Evolutionary conservation across 371 early-diverging fungal genomes (phyloP).

Genomic region (Rhizopus stolonifer): DNA sequence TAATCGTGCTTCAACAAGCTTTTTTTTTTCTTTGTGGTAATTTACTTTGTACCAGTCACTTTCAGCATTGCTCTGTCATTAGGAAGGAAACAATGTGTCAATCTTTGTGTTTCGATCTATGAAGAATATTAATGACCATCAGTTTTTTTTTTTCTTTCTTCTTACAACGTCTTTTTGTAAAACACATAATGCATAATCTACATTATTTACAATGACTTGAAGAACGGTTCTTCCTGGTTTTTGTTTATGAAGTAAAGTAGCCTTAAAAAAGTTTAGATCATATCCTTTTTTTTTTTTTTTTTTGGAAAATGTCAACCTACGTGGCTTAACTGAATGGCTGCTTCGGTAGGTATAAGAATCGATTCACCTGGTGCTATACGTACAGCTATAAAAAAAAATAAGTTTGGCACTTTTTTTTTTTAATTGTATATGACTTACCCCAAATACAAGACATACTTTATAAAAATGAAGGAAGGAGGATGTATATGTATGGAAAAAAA

Average conservation of each 20-base stretch:
- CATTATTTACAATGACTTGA: conserved; percentile 7
- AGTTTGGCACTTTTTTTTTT: neutral
- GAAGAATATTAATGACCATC: neutral
- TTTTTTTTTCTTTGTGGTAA: neutral
- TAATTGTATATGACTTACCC: neutral
- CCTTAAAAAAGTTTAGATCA: neutral
- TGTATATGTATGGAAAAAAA: too few relatives aligned
- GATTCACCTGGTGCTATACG: conserved; percentile 11
- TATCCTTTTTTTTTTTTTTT: neutral
- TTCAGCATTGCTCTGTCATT: conserved; percentile 15
- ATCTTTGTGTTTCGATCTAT: conserved; percentile 16
- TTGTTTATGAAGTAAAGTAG: conserved; percentile 2
- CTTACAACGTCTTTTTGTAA: conserved; percentile 14
- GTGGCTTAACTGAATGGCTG: conserved; percentile 7
- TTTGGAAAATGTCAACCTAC: conserved; percentile 2
- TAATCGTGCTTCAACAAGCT: too few relatives aligned
- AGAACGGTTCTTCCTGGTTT: conserved; percentile 16
- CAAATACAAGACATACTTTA: neutral
- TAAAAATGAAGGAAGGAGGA: too few relatives aligned
- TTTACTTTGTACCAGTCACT: conserved; percentile 21
- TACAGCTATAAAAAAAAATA: neutral
- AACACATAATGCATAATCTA: conserved; percentile 16
- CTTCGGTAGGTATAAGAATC: neutral
- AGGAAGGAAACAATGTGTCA: conserved; percentile 14
- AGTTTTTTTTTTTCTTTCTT: neutral